Evolutionary conservation across 2,329 filamentous ascomycete species (phyloP), one percentile per base, ranked within the genome.

Genomic region (Amauroascus verrucosus): DNA sequence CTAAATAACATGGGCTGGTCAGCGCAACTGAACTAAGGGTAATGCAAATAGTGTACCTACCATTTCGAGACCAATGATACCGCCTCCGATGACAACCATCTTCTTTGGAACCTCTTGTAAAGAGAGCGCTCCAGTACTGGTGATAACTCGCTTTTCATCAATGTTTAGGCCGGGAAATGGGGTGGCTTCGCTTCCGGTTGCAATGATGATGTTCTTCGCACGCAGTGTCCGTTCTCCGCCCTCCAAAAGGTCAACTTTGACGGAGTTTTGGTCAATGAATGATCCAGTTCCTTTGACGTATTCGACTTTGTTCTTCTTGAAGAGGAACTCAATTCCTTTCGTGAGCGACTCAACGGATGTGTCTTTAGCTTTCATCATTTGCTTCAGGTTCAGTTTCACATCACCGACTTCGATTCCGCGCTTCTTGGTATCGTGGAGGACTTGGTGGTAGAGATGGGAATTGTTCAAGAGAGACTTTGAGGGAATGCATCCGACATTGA

Each of bases 401-500:
- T 95, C 88, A 68, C 86, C 85, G 63, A 98, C 93, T 68, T 97
- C 91, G 70, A 98, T 98, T 70, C 93, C 93, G 70, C 93, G 88
- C 74, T 86, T 83, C 77, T 96, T 95, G 61, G 89, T 91, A 77
- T 98, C 93, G 77, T 98, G 91, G 57, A 94, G 82, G 67, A 96
- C 86, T 75, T 90, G 86, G 78, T 97, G 91, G 79, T 97, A 97
- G 57, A 97, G 81, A 73, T 96, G 89, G 64, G 93, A 96, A 80
- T 97, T 97, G 84, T 97, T 98, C 72, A 98, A 87, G 63, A 98
- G 88, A 59, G 93, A 96, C 77, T 98, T 98, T 61, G 93, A 98
- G 62, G 93, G 93, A 70, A 98, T 98, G 77, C 93, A 98, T 75
- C 93, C 93, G 67, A 98, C 93, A 72, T 98, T 98, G 67, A 98